Conservation (phyloP, 1,284 basidiomycete species). For the Porodaedalea pini region DNA sequence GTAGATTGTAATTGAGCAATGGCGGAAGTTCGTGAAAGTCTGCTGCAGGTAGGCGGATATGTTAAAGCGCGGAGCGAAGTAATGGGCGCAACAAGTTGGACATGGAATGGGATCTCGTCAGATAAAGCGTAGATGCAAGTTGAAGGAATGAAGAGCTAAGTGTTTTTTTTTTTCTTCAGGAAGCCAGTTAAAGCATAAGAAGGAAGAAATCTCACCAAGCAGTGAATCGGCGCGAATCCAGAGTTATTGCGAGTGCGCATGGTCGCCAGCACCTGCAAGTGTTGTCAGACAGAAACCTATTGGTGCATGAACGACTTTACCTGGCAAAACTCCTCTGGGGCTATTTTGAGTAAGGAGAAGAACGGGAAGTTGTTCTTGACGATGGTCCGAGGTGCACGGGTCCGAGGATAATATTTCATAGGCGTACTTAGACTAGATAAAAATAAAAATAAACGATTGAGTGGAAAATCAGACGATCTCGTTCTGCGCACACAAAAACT, state of each 20-base stretch:
- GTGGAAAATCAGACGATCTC: not conserved
- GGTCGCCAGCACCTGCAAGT: not conserved
- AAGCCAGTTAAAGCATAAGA: slow-evolving; percentile 20
- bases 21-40: not conserved
- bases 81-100: slow-evolving; percentile 50
- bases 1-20: not conserved
- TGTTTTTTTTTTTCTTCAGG: not conserved
- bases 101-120: slow-evolving; percentile 57
- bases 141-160: slow-evolving; percentile 40
- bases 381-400: slow-evolving; percentile 47
- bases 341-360: slow-evolving; percentile 47
- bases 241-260: slow-evolving; percentile 30
- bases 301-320: slow-evolving; percentile 37
- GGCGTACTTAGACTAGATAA: slow-evolving; percentile 30
- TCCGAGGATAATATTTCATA: slow-evolving; percentile 47
- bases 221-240: slow-evolving; percentile 38
- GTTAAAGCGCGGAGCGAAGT: slow-evolving; percentile 41
- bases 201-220: slow-evolving; percentile 41
- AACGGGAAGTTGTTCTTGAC: slow-evolving; percentile 33
- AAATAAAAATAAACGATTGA: not conserved
- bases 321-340: slow-evolving; percentile 64
- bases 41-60: not conserved
- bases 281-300: not conserved
- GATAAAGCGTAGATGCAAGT: slow-evolving; percentile 48
- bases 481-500: slow-evolving; percentile 30